Base-by-base conservation (phyloP, 225 moss, liverwort and hornwort species). In the Physcomitrellopsis africana region DNA sequence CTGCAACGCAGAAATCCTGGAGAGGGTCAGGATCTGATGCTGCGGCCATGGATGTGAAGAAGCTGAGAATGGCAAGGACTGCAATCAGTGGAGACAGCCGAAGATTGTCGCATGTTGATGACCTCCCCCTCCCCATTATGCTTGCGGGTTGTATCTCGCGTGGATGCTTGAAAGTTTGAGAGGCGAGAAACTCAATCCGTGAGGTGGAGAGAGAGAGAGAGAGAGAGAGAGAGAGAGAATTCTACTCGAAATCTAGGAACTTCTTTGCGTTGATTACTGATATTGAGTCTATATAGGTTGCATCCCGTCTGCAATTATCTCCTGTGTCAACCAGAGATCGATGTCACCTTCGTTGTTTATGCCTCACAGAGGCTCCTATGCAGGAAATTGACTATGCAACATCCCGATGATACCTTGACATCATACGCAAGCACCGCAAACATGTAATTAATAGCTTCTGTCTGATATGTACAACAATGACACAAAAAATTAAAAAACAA, bases 1-100 rank as follows among this genome's bases (percentile, higher is more conserved):
- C 81, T 0, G 74, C 84, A 0, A 89, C 71, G 43, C 89, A 89
- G 59, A 89, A 86, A 79, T 86, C 89, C 7, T 86, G 79, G 2
- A 84, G 67, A 15, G 83, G 86, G 27, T 86, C 89, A 3, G 89
- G 32, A 60, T 89, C 89, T 0, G 16, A 11, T 3, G 65, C 89
- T 11, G 61, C 65, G 7, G 26, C 1, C 41, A 51, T 47, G 6
- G n/a, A n/a, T 17, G 67, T 65, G 13, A 74, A 49, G 24, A 72
- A 13, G 0, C 47, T 63, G 18, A 65, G 16, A 19, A 45, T 10
- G 19, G 49, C 10, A 1, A 51, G 10, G 16, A 15, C 51, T 20
- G 58, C 58, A 3, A 58, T 9, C 9, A 26, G 24, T 23, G 60
- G 13, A 14, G 8, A 3, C 1, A 63, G 5, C 57, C 41, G 10